phyloP scores from a whole-genome alignment of 2,329 filamentous ascomycete genomes.

The Venturia pyrina region DNA sequence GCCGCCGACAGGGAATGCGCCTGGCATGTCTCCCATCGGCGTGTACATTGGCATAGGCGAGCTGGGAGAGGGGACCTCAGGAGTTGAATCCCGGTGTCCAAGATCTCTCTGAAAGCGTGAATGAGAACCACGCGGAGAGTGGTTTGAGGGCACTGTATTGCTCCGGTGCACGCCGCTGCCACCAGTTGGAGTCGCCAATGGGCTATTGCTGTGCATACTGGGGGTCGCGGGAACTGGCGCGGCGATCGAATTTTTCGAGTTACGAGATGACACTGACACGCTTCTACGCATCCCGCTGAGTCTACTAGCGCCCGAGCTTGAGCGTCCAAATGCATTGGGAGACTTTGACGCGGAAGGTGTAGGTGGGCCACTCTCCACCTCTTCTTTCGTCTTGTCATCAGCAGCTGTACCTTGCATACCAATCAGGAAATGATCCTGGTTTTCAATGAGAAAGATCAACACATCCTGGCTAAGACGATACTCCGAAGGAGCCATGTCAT shows the following conservation, averaged over 20 bases:
- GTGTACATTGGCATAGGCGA: slow-evolving; percentile 13
- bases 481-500: slow-evolving; percentile 91
- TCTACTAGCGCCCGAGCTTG: slow-evolving; percentile 78
- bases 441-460: slow-evolving; percentile 94
- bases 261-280: slow-evolving; percentile 83
- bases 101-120: slow-evolving; percentile 42
- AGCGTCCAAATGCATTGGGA: slow-evolving; percentile 56
- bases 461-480: slow-evolving; percentile 95
- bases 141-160: slow-evolving; percentile 89
- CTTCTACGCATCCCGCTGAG: slow-evolving; percentile 80
- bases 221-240: slow-evolving; percentile 61
- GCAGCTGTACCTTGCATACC: slow-evolving; percentile 98
- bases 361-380: slow-evolving; percentile 58
- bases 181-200: slow-evolving; percentile 19
- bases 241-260: slow-evolving; percentile 61
- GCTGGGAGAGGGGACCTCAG: slow-evolving; percentile 29
- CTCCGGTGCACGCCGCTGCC: slow-evolving; percentile 56
- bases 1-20: slow-evolving; percentile 7
- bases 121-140: slow-evolving; percentile 61
- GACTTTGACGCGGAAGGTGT: slow-evolving; percentile 33
- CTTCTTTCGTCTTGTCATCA: slow-evolving; percentile 65
- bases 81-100: slow-evolving; percentile 29
- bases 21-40: slow-evolving; percentile 14
- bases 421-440: slow-evolving; percentile 96
- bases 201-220: slow-evolving; percentile 23